These are phyloP conservation scores for Fusarium torulosum DNA, from an alignment of 2,329 filamentous ascomycete species.

Conservation along the genomic window DNA sequence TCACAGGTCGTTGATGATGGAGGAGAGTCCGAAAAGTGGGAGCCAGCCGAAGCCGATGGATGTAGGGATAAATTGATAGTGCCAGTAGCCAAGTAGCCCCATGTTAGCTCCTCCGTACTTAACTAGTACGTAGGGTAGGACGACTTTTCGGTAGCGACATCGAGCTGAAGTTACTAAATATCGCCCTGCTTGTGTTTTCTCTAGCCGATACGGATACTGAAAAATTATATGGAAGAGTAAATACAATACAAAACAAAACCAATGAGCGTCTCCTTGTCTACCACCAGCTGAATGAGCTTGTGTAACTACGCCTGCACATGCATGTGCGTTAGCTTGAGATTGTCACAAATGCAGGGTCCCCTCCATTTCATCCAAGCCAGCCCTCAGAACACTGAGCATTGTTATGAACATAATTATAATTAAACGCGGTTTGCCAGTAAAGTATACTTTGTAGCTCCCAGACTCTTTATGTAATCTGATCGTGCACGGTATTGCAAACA, in stretches of 20 bases:
- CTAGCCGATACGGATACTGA: neutral
- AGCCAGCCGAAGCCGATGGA: neutral
- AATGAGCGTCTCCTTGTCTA: neutral
- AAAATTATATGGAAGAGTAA: constrained; percentile 12
- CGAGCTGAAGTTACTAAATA: constrained; percentile 1
- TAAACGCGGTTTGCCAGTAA: neutral
- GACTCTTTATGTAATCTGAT: neutral
- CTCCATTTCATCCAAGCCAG: constrained; percentile 8
- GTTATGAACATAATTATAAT: neutral
- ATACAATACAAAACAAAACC: neutral
- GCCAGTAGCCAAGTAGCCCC: too few species aligned
- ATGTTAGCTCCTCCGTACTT: too few species aligned
- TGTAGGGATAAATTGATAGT: neutral
- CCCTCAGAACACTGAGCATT: too few species aligned
- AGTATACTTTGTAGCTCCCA: neutral
- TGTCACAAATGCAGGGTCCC: constrained; percentile 29
- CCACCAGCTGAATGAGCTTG: constrained; percentile 3
- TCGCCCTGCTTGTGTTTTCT: constrained; percentile 26
- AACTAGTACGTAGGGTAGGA: neutral
- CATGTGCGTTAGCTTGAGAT: constrained; percentile 14
- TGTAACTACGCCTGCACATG: neutral
- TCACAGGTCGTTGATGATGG: constrained; percentile 8
- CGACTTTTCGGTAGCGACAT: neutral
- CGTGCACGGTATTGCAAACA: neutral
- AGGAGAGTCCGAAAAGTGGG: constrained; percentile 11